Evolutionary conservation across 768 basidiomycete genomes (phyloP).

Genomic region (Cyclocybe cylindracea): DNA sequence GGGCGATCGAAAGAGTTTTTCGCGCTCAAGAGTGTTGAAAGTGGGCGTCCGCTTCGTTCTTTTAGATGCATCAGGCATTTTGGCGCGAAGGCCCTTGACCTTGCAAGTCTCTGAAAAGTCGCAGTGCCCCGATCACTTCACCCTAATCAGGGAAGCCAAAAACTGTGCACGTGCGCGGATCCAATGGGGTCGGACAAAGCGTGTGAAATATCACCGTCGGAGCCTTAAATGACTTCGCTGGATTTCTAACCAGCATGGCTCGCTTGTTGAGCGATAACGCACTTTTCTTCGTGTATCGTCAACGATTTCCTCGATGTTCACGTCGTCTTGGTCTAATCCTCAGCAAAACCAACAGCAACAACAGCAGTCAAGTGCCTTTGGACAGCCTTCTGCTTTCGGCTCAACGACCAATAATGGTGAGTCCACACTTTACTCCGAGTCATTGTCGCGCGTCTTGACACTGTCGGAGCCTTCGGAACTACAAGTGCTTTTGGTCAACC

Average conservation of each 20-base stretch:
- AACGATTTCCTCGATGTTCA: slow-evolving; percentile 55
- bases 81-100: slow-evolving; percentile 6
- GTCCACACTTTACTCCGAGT: slow-evolving; percentile 27
- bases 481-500: slow-evolving; percentile 62
- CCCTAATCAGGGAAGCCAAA: slow-evolving; percentile 19
- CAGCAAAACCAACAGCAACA: slow-evolving; percentile 67
- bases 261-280: slow-evolving; percentile 20
- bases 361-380: slow-evolving; percentile 62
- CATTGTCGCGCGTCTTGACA: slow-evolving; percentile 24
- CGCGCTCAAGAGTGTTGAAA: slow-evolving; percentile 82
- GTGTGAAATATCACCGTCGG: slow-evolving; percentile 27
- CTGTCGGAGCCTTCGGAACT: slow-evolving; percentile 50
- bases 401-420: slow-evolving; percentile 35
- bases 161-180: slow-evolving; percentile 35
- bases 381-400: slow-evolving; percentile 47
- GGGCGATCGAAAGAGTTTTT: slow-evolving; percentile 77
- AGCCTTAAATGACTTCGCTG: slow-evolving; percentile 34
- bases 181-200: slow-evolving; percentile 8
- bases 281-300: slow-evolving; percentile 11
- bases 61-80: slow-evolving; percentile 55
- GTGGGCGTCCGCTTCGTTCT: slow-evolving; percentile 46
- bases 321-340: slow-evolving; percentile 69
- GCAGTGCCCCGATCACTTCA: neutral
- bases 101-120: slow-evolving; percentile 8
- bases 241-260: slow-evolving; percentile 14